These are phyloP conservation scores for Aspergillus campestris DNA, from an alignment of 495 filamentous ascomycete species.

Conservation along the genomic window DNA sequence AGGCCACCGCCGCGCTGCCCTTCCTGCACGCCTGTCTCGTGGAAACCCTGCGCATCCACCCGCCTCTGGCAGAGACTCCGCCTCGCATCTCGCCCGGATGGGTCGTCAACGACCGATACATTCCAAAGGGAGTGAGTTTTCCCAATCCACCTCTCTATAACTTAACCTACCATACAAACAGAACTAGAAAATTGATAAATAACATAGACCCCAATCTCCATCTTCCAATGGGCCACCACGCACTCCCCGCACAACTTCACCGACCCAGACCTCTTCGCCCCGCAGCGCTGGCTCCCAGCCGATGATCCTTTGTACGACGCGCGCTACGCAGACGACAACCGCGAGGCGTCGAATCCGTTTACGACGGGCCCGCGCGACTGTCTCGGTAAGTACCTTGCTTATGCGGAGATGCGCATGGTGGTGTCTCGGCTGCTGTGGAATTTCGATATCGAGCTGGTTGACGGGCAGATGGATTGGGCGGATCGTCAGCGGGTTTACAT, in stretches of 20 bases:
- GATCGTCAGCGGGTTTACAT: constrained; percentile 24
- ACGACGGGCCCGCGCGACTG: constrained; percentile 10
- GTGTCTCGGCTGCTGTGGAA: constrained; percentile 35
- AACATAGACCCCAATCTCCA: constrained; percentile 22
- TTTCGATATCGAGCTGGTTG: constrained; percentile 25
- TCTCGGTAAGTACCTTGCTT: constrained; percentile 25
- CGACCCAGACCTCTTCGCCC: constrained; percentile 35
- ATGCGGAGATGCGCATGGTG: constrained; percentile 39
- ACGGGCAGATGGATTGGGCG: constrained; percentile 4
- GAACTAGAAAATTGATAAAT: neutral
- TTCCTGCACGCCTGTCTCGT: constrained; percentile 29
- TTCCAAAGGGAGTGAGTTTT: constrained; percentile 8
- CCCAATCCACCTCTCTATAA: neutral
- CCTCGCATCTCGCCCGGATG: constrained; percentile 25
- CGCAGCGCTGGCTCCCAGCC: constrained; percentile 34
- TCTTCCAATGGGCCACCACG: constrained; percentile 30
- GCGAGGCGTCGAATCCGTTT: constrained; percentile 7
- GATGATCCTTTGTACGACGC: constrained; percentile 4
- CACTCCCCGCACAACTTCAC: constrained; percentile 36
- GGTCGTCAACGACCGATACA: constrained; percentile 5
- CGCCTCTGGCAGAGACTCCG: constrained; percentile 23
- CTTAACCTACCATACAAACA: no score
- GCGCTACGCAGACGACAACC: constrained; percentile 5
- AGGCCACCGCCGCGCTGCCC: constrained; percentile 23
- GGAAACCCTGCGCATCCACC: constrained; percentile 33